Base-by-base conservation (phyloP, 345 rosid genomes). In the Citrus australasica region DNA sequence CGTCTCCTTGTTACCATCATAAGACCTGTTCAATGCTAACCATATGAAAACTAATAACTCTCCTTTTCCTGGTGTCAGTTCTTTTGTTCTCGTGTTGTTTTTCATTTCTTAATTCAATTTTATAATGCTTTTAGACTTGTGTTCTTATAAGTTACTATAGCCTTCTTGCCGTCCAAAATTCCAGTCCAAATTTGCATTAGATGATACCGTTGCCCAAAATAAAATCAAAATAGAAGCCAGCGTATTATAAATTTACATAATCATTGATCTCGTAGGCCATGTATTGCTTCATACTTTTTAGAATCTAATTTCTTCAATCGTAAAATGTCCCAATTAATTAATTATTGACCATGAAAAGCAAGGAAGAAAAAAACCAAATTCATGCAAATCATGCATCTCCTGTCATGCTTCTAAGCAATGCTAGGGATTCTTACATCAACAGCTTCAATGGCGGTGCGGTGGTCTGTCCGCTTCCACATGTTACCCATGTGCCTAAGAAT, bases 321-420 rank as follows among this genome's bases (percentile, higher is more conserved):
- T 0, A 53, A 14, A 17, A 4, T 53, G 22, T 51, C 22, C 56
- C 22, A 51, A 2, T 51, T 17, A 58, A 58, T 22, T 9, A 58
- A 58, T n/a, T 22, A 58, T 22, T 58, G 9, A 22, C 28, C 4
- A 80, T 79, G 83, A 74, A 71, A 71, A 71, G 71, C 82, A 28
- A 40, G 32, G 32, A 30, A 30, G 32, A 2, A 30, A 30, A 30
- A 30, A 30, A 30, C 32, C 32, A 30, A 30, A 30, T 30, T 30
- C 32, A 30, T 60, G 71, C 67, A 75, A 33, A 32, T 82, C 5
- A 24, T 85, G 27, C 13, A 13, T 71, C 81, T 5, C 89, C 89
- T 25, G 42, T 84, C 37, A 79, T 51, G 64, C n/a, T 87, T 40
- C 74, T 89, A 1, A 53, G 82, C 79, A 87, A 77, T 76, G 89